These are phyloP conservation scores for button mushroom (Agaricus bisporus) DNA, from an alignment of 768 basidiomycete genomes.

Conservation along the genomic window DNA sequence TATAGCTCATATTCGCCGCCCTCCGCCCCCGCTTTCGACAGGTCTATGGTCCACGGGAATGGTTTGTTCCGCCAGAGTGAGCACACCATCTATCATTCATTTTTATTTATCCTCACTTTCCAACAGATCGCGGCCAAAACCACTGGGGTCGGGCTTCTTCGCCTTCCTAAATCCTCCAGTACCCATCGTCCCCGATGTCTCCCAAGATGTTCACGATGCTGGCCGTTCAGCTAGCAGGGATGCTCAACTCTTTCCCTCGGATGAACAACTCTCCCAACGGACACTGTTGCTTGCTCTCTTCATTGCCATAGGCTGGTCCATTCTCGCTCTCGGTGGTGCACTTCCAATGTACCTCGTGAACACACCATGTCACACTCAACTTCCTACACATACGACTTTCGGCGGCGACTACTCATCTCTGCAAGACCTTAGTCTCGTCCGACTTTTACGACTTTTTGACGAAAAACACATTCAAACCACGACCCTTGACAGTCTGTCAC, in stretches of 20 bases:
- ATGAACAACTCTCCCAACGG: slow-evolving; percentile 70
- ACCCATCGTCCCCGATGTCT: slow-evolving; percentile 55
- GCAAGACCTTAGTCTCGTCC: slow-evolving; percentile 71
- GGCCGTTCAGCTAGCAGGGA: slow-evolving; percentile 44
- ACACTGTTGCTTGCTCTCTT: slow-evolving; percentile 60
- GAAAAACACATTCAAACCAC: slow-evolving; percentile 27
- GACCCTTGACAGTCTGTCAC: slow-evolving; percentile 21
- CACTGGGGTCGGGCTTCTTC: slow-evolving; percentile 50
- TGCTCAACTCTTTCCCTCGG: slow-evolving; percentile 61
- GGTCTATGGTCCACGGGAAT: slow-evolving; percentile 67
- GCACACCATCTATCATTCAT: slow-evolving; percentile 18
- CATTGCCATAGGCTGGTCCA: slow-evolving; percentile 58
- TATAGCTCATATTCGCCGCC: slow-evolving; percentile 59
- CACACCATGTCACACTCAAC: slow-evolving; percentile 60
- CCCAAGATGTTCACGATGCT: slow-evolving; percentile 49
- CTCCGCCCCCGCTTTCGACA: slow-evolving; percentile 66
- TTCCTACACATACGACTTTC: slow-evolving; percentile 35
- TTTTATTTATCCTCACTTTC: background rate
- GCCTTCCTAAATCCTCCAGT: slow-evolving; percentile 70
- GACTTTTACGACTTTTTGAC: slow-evolving; percentile 62
- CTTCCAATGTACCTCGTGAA: slow-evolving; percentile 69
- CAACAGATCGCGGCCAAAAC: slow-evolving; percentile 55
- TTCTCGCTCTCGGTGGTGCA: slow-evolving; percentile 64
- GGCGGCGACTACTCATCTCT: slow-evolving; percentile 61
- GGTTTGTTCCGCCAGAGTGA: slow-evolving; percentile 71